These are phyloP conservation scores for Solanum phureja DNA, from an alignment of 257 asterid species.

Conservation along the genomic window DNA sequence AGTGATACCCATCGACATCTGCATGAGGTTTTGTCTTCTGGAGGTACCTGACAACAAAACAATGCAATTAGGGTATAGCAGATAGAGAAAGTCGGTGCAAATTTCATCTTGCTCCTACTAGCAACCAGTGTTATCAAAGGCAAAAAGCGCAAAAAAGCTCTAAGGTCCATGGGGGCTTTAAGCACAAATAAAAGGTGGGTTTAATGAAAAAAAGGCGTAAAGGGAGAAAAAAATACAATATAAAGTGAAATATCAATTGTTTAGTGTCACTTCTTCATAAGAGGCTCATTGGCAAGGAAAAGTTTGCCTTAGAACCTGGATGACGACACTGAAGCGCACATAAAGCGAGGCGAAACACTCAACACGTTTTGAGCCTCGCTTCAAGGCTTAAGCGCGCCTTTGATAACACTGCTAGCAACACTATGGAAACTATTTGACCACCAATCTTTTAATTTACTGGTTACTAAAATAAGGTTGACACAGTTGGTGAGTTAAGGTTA, in stretches of 20 bases:
- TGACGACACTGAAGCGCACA: background rate
- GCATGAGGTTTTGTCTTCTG: background rate
- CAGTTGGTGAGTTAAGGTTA: background rate
- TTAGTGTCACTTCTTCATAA: background rate
- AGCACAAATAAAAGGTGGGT: background rate
- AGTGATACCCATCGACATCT: background rate
- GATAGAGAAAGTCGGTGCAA: background rate
- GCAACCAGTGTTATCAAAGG: background rate
- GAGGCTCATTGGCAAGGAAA: background rate
- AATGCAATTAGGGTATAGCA: background rate
- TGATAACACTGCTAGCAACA: background rate
- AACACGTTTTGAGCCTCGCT: background rate
- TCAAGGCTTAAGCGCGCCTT: too few species aligned
- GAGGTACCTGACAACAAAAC: background rate
- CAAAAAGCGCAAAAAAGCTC: background rate
- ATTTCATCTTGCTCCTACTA: background rate
- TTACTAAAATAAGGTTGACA: background rate
- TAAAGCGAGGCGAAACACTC: background rate
- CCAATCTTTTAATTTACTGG: background rate
- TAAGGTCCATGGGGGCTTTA: background rate
- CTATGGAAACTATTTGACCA: background rate
- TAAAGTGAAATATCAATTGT: background rate
- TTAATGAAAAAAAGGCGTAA: background rate
- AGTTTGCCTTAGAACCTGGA: background rate
- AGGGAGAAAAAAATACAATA: background rate